These are phyloP conservation scores for Planoprotostelium fungivorum DNA, from an alignment of 78 protist genomes.

Conservation along the genomic window DNA sequence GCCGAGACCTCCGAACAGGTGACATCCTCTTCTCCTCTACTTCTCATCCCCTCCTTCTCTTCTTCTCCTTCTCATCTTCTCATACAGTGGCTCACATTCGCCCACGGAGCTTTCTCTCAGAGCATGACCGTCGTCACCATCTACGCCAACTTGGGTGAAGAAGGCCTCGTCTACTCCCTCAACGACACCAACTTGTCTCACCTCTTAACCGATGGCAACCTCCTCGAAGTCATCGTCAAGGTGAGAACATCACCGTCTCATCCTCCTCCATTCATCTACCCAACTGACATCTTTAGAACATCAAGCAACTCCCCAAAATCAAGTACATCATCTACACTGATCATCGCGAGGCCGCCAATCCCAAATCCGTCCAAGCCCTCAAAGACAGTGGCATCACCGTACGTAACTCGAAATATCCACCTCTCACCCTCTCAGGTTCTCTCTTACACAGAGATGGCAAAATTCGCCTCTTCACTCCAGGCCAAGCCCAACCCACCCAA, in stretches of 20 bases:
- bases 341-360: background rate
- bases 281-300: background rate
- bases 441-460: background rate
- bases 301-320: background rate
- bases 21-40: background rate
- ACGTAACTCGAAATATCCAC: background rate
- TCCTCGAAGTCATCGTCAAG: background rate
- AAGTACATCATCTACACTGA: background rate
- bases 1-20: background rate
- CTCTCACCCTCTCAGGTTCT: background rate
- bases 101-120: background rate
- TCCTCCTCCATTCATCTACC: too few relatives aligned
- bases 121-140: background rate
- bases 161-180: background rate
- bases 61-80: background rate
- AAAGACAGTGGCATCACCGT: background rate
- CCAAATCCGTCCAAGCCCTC: background rate
- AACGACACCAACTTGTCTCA: background rate
- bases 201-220: background rate
- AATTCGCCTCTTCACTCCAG: background rate
- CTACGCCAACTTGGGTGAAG: background rate
- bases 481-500: slow-evolving; percentile 27
- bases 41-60: background rate
- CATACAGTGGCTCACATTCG: background rate
- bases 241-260: background rate